phyloP scores from a whole-genome alignment of 306 rosid genomes.

The Lablab purpureus region DNA sequence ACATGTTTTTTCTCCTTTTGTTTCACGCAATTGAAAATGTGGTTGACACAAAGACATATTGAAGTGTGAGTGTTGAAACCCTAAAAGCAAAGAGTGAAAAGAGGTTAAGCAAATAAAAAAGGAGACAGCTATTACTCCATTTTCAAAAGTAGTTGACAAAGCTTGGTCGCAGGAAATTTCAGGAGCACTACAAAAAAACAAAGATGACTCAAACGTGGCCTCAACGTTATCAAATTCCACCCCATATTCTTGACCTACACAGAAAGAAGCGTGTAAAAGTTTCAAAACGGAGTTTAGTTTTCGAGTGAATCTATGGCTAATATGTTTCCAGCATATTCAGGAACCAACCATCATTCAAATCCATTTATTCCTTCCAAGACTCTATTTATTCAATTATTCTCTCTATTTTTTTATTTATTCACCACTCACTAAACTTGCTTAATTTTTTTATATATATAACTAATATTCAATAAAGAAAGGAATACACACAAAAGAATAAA shows the following conservation, averaged over 20 bases:
- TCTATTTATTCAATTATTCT: too few relatives aligned
- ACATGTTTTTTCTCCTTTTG: not conserved
- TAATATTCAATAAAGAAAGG: too few relatives aligned
- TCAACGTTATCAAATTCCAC: constrained; percentile 16
- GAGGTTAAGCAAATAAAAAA: not conserved
- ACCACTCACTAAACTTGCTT: too few relatives aligned
- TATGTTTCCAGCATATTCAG: not conserved
- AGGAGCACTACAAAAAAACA: not conserved
- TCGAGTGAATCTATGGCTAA: not conserved
- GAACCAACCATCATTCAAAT: too few relatives aligned
- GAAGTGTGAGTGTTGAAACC: not conserved
- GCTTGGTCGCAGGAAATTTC: constrained; percentile 18
- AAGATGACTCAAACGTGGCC: constrained; percentile 30
- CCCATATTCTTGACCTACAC: constrained; percentile 16
- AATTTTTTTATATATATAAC: too few relatives aligned
- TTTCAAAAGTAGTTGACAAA: constrained; percentile 41
- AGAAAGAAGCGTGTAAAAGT: not conserved
- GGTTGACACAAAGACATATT: not conserved
- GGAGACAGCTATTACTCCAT: not conserved
- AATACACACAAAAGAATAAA: too few relatives aligned
- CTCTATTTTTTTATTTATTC: too few relatives aligned
- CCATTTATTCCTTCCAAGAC: too few relatives aligned
- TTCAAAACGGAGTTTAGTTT: constrained; percentile 5
- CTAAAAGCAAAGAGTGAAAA: not conserved
- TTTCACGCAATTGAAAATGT: not conserved